Evolutionary conservation across 441 rosid genomes (phyloP).

Genomic region (Biscutella auriculata): DNA sequence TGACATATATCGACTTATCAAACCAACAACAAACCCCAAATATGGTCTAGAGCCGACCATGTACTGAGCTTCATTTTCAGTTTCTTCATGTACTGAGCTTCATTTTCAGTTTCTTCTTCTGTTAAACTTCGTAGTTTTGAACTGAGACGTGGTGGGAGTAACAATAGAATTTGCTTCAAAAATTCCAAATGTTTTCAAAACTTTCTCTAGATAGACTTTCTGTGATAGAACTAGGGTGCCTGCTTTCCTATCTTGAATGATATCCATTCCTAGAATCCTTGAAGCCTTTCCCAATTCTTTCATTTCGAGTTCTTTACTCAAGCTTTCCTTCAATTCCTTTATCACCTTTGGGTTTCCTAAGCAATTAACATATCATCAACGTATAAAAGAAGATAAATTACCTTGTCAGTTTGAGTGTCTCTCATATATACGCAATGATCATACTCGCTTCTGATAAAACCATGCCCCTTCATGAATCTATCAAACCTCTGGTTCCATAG

Average conservation of each 20-base stretch:
- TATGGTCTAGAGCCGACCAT: not conserved
- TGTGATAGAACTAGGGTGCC: not conserved
- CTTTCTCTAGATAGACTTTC: not conserved
- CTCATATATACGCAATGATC: not conserved
- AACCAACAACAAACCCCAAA: not conserved
- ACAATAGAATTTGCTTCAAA: not conserved
- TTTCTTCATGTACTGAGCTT: not conserved
- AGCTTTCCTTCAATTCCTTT: not conserved
- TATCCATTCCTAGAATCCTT: not conserved
- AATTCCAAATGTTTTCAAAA: not conserved
- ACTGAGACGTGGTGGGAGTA: not conserved
- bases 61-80: not conserved
- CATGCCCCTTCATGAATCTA: not conserved
- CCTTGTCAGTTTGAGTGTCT: not conserved
- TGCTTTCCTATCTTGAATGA: not conserved
- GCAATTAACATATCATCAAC: not conserved
- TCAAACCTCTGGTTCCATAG: not conserved
- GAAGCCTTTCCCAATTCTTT: not conserved
- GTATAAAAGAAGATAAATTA: not conserved
- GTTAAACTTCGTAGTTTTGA: not conserved
- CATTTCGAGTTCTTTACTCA: not conserved
- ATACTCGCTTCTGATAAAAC: not conserved
- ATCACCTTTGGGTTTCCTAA: not conserved
- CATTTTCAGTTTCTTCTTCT: not conserved
- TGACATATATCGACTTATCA: not conserved